Conservation (phyloP, 1,284 basidiomycete species). For the Cutaneotrichosporon curvatum region DNA sequence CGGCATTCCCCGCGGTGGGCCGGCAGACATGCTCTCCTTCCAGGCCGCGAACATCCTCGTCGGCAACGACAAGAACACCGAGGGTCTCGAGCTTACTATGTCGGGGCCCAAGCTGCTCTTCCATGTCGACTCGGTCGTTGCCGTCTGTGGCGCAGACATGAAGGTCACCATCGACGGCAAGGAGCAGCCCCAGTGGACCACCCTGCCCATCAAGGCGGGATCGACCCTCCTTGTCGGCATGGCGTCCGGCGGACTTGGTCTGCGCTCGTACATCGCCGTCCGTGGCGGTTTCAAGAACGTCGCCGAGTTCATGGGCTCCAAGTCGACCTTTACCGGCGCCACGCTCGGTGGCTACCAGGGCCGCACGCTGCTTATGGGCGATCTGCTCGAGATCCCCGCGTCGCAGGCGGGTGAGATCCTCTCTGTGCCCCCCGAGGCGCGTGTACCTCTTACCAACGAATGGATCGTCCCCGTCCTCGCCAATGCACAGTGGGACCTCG, state of each 20-base stretch:
- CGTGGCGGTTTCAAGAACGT: conserved; percentile 58
- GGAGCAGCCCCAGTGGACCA: conserved; percentile 51
- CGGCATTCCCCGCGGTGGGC: conserved; percentile 62
- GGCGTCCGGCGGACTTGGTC: conserved; percentile 47
- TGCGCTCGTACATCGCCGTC: conserved; percentile 56
- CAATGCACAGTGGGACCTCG: conserved; percentile 21
- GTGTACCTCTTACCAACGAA: conserved; percentile 9
- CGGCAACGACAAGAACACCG: conserved; percentile 53
- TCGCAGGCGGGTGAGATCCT: conserved; percentile 1
- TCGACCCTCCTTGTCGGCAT: conserved; percentile 49
- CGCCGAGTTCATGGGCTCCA: conserved; percentile 53
- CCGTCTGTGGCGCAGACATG: conserved; percentile 54
- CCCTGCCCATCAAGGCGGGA: conserved; percentile 50
- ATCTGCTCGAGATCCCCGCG: conserved; percentile 37
- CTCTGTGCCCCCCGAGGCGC: conserved; percentile 8
- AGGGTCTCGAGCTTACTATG: conserved; percentile 55
- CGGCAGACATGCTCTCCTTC: conserved; percentile 60
- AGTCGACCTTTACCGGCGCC: conserved; percentile 32
- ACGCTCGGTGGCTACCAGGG: conserved; percentile 44
- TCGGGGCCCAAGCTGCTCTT: conserved; percentile 48
- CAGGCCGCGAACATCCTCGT: conserved; percentile 57
- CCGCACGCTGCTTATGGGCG: conserved; percentile 49
- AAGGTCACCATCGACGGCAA: conserved; percentile 50
- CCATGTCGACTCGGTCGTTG: conserved; percentile 51
- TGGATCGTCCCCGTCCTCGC: conserved; percentile 15